These are phyloP conservation scores for Alternaria sp. DNA, from an alignment of 2,329 filamentous ascomycete genomes.

Conservation along the genomic window DNA sequence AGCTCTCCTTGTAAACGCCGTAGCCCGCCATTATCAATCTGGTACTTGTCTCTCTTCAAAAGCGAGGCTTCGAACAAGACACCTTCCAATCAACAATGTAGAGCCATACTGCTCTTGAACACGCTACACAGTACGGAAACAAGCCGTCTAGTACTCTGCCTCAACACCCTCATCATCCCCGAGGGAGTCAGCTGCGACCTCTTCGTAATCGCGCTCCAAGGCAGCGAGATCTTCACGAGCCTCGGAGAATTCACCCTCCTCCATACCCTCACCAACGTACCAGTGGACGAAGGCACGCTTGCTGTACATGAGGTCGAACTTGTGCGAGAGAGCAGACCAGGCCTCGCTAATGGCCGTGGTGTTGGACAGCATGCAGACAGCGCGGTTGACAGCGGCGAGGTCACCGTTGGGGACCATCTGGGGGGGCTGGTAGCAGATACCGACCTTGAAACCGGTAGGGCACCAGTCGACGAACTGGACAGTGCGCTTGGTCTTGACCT, in stretches of 20 bases:
- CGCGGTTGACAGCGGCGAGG: conserved; percentile 95
- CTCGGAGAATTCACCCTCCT: conserved; percentile 99
- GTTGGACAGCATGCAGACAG: conserved; percentile 99
- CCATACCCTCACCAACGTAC: conserved; percentile 99
- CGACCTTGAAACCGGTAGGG: conserved; percentile 99
- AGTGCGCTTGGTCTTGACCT: conserved; percentile 98
- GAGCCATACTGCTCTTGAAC: conserved; percentile 27
- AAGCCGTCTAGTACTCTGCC: conserved; percentile 79
- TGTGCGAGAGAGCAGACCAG: conserved; percentile 93
- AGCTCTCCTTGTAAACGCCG: conserved; percentile 27
- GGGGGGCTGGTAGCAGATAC: conserved; percentile 99
- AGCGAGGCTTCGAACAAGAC: conserved; percentile 27
- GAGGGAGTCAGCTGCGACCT: conserved; percentile 93
- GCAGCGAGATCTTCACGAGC: conserved; percentile 98
- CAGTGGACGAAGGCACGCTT: conserved; percentile 99
- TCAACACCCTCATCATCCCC: conserved; percentile 84
- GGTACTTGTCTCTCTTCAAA: conserved; percentile 23
- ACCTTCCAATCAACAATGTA: conserved; percentile 37
- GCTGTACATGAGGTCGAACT: conserved; percentile 99
- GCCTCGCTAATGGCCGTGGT: conserved; percentile 98
- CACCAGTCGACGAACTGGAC: conserved; percentile 99
- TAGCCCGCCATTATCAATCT: conserved; percentile 24
- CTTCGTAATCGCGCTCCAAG: conserved; percentile 95
- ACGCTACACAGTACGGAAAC: conserved; percentile 23
- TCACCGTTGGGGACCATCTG: conserved; percentile 96